Evolutionary conservation across 306 rosid species (phyloP), one percentile per base, ranked within the genome.

Genomic region (Corylus avellana): DNA sequence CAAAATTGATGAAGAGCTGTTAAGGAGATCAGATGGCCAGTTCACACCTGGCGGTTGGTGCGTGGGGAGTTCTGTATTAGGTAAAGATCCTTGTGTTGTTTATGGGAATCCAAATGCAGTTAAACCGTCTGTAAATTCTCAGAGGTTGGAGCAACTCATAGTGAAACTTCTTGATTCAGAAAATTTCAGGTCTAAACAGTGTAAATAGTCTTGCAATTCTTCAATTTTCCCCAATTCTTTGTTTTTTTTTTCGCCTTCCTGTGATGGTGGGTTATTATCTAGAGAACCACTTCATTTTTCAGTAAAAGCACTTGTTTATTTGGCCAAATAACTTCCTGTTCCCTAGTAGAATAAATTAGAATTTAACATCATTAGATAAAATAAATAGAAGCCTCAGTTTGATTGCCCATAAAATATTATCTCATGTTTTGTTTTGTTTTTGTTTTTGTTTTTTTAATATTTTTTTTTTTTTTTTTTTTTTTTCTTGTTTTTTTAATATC

Each of bases 41-140:
- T 79, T 94, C 44, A 86, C 97, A 1, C 92, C 88, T 0, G 97
- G 97, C 25, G 97, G 88, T 53, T 91, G 96, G 96, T 93, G 98
- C 22, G 59, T 84, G 7, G 94, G 89, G 44, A 84, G 57, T 72
- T 61, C 76, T 74, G 73, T 77, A 35, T 64, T 76, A 39, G 86
- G 85, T 18, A 87, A 80, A 63, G 89, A 90, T 84, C 83, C 80
- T 0, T 90, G 98, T 82, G 59, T 75, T 44, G 78, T 84, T 84
- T 79, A 67, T 84, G 89, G 92, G 76, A 90, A 85, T 82, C 88
- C 90, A 9, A 44, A 56, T 86, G 89, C 80, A 66, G 85, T 92
- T 70, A 91, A 88, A 78, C 98, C 97, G 25, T 87, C 83, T 80
- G 18, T 84, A 25, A 81, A 75, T 70, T 89, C 96, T 0, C 89